phyloP scores from a whole-genome alignment of 306 rosid genomes.

The Cucumis melo region DNA sequence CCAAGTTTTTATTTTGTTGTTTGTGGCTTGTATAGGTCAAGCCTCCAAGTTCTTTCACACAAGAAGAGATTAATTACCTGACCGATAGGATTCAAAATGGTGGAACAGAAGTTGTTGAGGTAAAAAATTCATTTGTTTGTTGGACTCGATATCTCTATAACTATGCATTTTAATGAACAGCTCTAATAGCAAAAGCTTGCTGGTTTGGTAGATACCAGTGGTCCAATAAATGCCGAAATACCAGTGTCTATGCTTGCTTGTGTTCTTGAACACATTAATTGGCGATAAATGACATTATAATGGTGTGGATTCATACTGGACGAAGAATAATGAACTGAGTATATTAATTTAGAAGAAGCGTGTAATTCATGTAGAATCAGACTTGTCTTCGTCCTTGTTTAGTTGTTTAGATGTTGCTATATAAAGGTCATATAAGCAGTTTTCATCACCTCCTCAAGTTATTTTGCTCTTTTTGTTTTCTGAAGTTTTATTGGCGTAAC shows the following conservation, averaged over 20 bases:
- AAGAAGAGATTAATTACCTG: conserved; percentile 60
- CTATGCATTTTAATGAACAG: not conserved
- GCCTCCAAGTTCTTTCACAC: conserved; percentile 75
- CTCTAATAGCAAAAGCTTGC: not conserved
- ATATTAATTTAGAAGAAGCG: not conserved
- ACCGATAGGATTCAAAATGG: conserved; percentile 94
- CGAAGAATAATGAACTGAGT: not conserved
- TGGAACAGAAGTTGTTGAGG: conserved; percentile 99
- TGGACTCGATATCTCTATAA: not conserved
- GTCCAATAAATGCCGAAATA: not conserved
- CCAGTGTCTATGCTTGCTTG: not conserved
- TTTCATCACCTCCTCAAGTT: not conserved
- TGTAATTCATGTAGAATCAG: not conserved
- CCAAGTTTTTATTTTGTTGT: not conserved
- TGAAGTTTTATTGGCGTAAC: not conserved
- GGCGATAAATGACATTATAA: not conserved
- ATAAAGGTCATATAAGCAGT: not conserved
- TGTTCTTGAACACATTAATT: not conserved
- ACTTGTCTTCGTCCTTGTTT: not conserved
- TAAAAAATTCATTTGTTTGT: conserved; percentile 4
- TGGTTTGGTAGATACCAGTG: not conserved
- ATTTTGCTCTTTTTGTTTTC: not conserved
- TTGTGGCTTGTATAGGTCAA: conserved; percentile 43
- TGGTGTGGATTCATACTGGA: not conserved
- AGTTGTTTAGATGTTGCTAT: not conserved